Evolutionary conservation across 1,284 basidiomycete genomes (phyloP).

Genomic region (Phlebopus sp.): DNA sequence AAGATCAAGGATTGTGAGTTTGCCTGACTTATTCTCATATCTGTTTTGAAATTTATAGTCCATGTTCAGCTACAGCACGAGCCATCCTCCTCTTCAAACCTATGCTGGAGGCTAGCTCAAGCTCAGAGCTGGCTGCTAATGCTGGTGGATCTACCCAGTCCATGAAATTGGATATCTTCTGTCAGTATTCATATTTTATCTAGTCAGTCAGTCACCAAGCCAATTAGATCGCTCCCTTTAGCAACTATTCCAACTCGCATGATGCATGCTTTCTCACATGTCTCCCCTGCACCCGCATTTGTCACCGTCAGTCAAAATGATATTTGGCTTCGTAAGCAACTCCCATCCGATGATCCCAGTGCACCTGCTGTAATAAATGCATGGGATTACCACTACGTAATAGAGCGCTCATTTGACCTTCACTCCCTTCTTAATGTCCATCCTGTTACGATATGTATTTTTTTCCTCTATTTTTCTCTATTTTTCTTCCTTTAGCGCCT

Average conservation of each 20-base stretch:
- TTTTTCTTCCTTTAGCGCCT: too few relatives aligned
- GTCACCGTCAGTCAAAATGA: neutral
- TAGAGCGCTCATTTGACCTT: neutral
- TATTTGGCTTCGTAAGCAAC: neutral
- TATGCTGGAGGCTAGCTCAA: neutral
- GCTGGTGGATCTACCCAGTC: neutral
- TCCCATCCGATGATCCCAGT: neutral
- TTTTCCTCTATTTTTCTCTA: too few relatives aligned
- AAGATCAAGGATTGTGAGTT: neutral
- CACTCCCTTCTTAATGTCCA: neutral
- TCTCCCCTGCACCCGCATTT: neutral
- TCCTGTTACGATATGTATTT: too few relatives aligned
- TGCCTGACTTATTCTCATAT: too few relatives aligned
- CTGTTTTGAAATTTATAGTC: neutral
- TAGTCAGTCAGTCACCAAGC: neutral
- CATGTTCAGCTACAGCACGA: neutral
- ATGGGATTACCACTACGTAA: neutral
- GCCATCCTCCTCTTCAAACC: neutral
- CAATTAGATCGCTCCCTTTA: neutral
- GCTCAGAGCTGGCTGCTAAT: neutral
- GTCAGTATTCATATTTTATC: neutral
- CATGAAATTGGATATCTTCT: neutral
- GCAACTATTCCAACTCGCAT: neutral
- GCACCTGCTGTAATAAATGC: neutral
- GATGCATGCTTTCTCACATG: neutral